Evolutionary conservation across 2,329 filamentous ascomycete genomes (phyloP).

Genomic region (Cercospora canescens): DNA sequence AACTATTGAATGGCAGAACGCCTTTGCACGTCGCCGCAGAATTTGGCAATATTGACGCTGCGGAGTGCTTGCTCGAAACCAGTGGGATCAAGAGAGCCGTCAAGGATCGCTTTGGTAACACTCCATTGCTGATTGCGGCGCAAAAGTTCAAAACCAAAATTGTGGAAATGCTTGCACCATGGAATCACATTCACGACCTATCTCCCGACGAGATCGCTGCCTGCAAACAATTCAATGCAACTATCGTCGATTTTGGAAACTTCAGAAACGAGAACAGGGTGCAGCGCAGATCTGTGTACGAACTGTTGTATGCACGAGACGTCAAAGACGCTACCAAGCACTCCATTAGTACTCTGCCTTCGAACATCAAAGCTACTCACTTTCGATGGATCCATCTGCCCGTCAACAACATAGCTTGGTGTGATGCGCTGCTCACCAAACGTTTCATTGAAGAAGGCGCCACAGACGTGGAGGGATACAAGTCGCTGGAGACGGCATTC

Average conservation of each 20-base stretch:
- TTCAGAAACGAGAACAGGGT: conserved; percentile 30
- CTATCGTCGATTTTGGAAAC: conserved; percentile 30
- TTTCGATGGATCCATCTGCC: conserved; percentile 51
- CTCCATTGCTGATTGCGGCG: conserved; percentile 45
- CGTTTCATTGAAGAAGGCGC: conserved; percentile 64
- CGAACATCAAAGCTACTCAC: conserved; percentile 41
- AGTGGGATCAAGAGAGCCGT: conserved; percentile 35
- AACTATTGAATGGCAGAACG: conserved; percentile 28
- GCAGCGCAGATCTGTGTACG: conserved; percentile 25
- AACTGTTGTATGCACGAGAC: conserved; percentile 25
- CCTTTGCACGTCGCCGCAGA: conserved; percentile 32
- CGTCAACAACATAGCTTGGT: conserved; percentile 59
- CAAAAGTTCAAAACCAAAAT: conserved; percentile 43
- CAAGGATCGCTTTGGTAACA: conserved; percentile 47
- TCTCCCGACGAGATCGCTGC: conserved; percentile 26
- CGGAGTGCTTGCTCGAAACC: conserved; percentile 23
- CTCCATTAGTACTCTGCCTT: conserved; percentile 37
- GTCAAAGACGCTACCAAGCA: conserved; percentile 18
- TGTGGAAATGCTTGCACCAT: conserved; percentile 44
- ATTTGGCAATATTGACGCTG: conserved; percentile 27
- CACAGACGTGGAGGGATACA: conserved; percentile 64
- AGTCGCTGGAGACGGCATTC: conserved; percentile 61
- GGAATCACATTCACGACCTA: conserved; percentile 34
- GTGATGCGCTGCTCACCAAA: conserved; percentile 64
- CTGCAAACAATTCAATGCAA: conserved; percentile 23